Percentiles rank a stretch among this genome's conserved stretches.
phyloP scores from a whole-genome alignment of 2,329 filamentous ascomycete genomes.

The Arachnomyces sp. region DNA sequence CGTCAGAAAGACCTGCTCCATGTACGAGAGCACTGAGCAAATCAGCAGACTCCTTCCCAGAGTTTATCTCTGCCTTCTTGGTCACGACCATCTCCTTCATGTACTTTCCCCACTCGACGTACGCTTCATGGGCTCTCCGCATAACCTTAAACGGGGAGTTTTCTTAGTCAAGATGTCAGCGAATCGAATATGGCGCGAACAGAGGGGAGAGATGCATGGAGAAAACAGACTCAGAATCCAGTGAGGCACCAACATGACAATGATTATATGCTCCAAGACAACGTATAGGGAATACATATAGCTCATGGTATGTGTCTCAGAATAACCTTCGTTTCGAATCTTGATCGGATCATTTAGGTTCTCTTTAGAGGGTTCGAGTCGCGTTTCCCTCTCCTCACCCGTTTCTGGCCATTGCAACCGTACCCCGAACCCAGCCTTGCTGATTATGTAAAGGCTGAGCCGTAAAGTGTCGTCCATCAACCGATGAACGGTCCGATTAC shows the following conservation, averaged over 20 bases:
- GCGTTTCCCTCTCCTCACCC: conserved; percentile 32
- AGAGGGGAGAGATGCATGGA: neutral
- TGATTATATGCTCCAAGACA: conserved; percentile 55
- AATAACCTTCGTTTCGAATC: conserved; percentile 16
- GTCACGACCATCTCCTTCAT: conserved; percentile 60
- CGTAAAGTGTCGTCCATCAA: conserved; percentile 59
- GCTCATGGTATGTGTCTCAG: conserved; percentile 51
- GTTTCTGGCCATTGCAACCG: conserved; percentile 49
- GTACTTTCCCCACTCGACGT: conserved; percentile 58
- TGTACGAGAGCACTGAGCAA: conserved; percentile 48
- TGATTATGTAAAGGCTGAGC: conserved; percentile 51
- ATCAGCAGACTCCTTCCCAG: too few relatives aligned
- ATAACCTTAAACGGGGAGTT: conserved; percentile 45
- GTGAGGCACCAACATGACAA: conserved; percentile 52
- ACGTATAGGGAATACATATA: conserved; percentile 56
- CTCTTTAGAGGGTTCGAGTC: too few relatives aligned
- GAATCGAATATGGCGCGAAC: conserved; percentile 4
- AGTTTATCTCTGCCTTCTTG: conserved; percentile 40
- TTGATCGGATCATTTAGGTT: conserved; percentile 12
- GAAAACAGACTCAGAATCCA: conserved; percentile 45
- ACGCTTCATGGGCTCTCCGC: conserved; percentile 46
- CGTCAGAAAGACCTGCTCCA: conserved; percentile 16
- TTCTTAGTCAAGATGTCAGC: conserved; percentile 18
- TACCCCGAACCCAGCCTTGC: conserved; percentile 63
- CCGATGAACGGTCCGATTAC: conserved; percentile 46